Percentiles rank a stretch among this genome's conserved stretches.
Evolutionary conservation across 768 basidiomycete genomes (phyloP).

Genomic region (Mycena latifolia): DNA sequence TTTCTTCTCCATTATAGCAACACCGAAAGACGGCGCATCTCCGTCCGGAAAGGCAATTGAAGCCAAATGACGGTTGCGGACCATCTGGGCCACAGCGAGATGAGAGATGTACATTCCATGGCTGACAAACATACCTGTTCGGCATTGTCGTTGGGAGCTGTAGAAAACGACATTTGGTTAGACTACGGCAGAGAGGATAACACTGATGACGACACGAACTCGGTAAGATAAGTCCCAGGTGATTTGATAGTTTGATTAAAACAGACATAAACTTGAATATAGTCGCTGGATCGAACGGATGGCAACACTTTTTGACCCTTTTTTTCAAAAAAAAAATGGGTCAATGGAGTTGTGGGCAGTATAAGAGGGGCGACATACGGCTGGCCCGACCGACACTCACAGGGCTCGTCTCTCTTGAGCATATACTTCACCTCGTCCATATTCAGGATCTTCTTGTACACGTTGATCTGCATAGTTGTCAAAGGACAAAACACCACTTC

Average conservation of each 20-base stretch:
- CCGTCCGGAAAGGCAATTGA: conserved; percentile 73
- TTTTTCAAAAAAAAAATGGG: background rate
- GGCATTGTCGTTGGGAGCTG: conserved; percentile 75
- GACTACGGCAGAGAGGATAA: background rate
- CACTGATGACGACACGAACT: conserved; percentile 57
- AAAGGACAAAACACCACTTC: conserved; percentile 95
- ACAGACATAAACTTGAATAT: conserved; percentile 85
- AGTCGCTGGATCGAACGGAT: conserved; percentile 65
- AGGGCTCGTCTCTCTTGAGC: conserved; percentile 76
- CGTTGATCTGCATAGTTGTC: conserved; percentile 73
- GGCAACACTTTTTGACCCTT: conserved; percentile 59
- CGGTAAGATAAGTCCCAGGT: conserved; percentile 88
- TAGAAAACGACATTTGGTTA: background rate
- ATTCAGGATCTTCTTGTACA: conserved; percentile 80
- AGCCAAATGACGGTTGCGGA: conserved; percentile 72
- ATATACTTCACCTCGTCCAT: conserved; percentile 78
- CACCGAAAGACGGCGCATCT: conserved; percentile 67
- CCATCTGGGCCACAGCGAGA: conserved; percentile 43
- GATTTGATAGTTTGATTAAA: conserved; percentile 91
- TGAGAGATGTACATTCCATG: no score
- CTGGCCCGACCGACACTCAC: conserved; percentile 72
- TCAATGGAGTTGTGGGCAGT: conserved; percentile 17
- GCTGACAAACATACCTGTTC: conserved; percentile 68
- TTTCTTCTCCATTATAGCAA: conserved; percentile 70
- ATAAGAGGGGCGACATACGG: conserved; percentile 58